Base-by-base conservation (phyloP, 306 rosid genomes). In the Glycyrrhiza uralensis region DNA sequence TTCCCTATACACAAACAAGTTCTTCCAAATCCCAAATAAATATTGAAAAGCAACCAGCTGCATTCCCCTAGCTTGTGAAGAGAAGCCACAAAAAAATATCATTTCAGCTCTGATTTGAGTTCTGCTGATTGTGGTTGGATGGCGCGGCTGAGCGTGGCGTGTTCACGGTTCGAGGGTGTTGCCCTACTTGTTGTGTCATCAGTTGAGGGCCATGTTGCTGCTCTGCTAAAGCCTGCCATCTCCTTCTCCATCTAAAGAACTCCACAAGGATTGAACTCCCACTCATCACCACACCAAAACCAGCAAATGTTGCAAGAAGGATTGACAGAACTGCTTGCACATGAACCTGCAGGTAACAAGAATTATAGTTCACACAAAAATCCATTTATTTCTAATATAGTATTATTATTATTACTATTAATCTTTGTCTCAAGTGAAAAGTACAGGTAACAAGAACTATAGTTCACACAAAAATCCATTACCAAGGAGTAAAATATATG, bases 401-500 rank as follows among this genome's bases (percentile, higher is more conserved):
- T 49, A 41, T 32, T 17, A 32, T 44, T 41, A 57, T 23, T 12
- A 17, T 42, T 49, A 41, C 23, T 17, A 32, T 44, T 41, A 57
- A 38, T 11, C 42, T 24, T 35, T 29, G 66, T 64, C 68, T 52
- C 70, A 79, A 58, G 33, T 28, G 35, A 69, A 29, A 28, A 32
- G 19, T 52, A 8, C 38, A 39, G 7, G 22, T 3, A 74, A 13
- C 8, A 45, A 66, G 56, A 22, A 71, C n/a, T 76, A 3, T 26
- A 11, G 17, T 63, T 41, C 36, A 41, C 24, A 36, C 0, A 62
- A 44, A 54, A 65, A 32, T n/a, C 11, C 62, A 84, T 85, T 84
- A 91, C 99, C 99, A 88, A n/a, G 15, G 91, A 77, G 87, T 91
- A 91, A 85, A 94, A 94, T 77, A 94, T 79, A 77, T 94, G 99